These are phyloP conservation scores for Calocera viscosa DNA, from an alignment of 768 basidiomycete species.

Conservation along the genomic window DNA sequence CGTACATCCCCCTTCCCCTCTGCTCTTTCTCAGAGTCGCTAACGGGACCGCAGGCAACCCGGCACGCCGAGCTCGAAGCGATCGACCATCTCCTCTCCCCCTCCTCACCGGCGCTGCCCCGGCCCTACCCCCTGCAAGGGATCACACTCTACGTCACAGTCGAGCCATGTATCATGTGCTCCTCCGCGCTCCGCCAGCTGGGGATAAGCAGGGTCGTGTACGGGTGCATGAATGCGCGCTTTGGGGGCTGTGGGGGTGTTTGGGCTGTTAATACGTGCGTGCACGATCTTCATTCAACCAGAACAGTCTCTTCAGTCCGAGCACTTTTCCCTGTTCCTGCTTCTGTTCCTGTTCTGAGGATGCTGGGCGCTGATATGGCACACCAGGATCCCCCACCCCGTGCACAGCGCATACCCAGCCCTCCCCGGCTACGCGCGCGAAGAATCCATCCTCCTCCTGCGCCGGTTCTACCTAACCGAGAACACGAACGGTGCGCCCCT, in stretches of 20 bases:
- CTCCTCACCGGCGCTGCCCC: slow-evolving; percentile 32
- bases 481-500: slow-evolving; percentile 68
- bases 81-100: slow-evolving; percentile 75
- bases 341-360: too few species aligned
- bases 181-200: slow-evolving; percentile 84
- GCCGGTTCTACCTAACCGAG: slow-evolving; percentile 85
- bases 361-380: neutral
- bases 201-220: slow-evolving; percentile 85
- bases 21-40: neutral
- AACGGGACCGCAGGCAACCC: slow-evolving; percentile 54
- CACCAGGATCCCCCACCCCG: slow-evolving; percentile 55
- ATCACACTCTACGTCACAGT: slow-evolving; percentile 95
- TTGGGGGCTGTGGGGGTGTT: slow-evolving; percentile 94
- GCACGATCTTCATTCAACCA: neutral
- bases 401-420: slow-evolving; percentile 61
- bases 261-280: slow-evolving; percentile 55
- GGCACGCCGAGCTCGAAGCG: slow-evolving; percentile 95
- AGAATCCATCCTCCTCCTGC: slow-evolving; percentile 74
- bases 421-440: slow-evolving; percentile 64
- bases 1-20: slow-evolving; percentile 34
- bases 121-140: slow-evolving; percentile 52
- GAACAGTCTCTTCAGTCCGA: too few species aligned
- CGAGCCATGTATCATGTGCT: slow-evolving; percentile 99
- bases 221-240: slow-evolving; percentile 90
- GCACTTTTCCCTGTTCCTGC: too few species aligned